Evolutionary conservation across 345 rosid genomes (phyloP), one percentile per base, ranked within the genome.

Genomic region (Linum trigynum): DNA sequence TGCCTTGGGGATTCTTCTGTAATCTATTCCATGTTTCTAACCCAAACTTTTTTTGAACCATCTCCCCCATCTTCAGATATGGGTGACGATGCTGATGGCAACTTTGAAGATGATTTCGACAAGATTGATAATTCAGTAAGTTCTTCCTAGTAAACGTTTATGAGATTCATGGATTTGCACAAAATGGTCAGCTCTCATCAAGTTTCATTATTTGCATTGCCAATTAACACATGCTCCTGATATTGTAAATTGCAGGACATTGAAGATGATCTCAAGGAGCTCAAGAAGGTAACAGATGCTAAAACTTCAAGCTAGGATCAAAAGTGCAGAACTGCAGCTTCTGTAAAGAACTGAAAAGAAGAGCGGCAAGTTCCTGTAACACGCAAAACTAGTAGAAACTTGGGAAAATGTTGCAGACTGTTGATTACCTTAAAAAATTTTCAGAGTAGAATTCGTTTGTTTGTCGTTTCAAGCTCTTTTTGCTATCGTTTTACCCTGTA

Each of bases 41-140:
- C 32, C 32, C 32, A 23, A 23, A 23, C 45, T 0, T 8, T 41
- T 41, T 8, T 41, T 4, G 9, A 39, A 67, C 64, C 7, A 65
- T 59, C 38, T 40, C 38, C 15, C 67, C 50, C 17, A 57, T 63
- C 72, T 77, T 43, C 79, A 91, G 96, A 80, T 81, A 94, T 80
- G 66, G 88, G 63, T 56, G 88, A 84, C 65, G 96, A 82, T 65
- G 88, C 61, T 59, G 88, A 84, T 68, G 86, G 69, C 68, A 84
- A 80, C 80, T 71, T 89, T 41, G 87, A 71, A 65, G 98, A 92
- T 80, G 98, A 91, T 74, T 89, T 92, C 68, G 96, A 89, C 85
- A 85, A 84, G 81, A 87, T 87, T n/a, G 95, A 75, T 62, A 92
- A 80, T 77, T 84, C 91, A 39, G 98, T 92, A 83, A 89, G 91